Evolutionary conservation across 2,329 filamentous ascomycete species (phyloP).

Genomic region (Pyrenophora teres): DNA sequence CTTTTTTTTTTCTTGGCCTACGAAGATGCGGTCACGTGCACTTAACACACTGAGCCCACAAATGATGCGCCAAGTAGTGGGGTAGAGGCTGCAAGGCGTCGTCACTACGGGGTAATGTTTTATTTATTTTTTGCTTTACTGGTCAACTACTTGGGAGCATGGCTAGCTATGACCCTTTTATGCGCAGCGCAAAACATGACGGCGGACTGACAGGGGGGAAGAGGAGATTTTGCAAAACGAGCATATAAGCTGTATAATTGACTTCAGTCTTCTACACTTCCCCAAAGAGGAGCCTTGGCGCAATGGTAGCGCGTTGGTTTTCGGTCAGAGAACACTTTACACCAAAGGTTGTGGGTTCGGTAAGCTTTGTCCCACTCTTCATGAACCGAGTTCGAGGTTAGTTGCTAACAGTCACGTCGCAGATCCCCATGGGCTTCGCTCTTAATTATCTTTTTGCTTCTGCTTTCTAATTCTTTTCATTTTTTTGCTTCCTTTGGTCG

Average conservation of each 20-base stretch:
- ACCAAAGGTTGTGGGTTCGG: constrained; percentile 34
- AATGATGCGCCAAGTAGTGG: background rate
- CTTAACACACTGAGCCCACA: background rate
- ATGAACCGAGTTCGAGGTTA: constrained; percentile 9
- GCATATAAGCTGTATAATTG: background rate
- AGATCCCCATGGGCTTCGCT: constrained; percentile 17
- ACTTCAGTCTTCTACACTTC: constrained; percentile 10
- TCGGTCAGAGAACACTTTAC: constrained; percentile 21
- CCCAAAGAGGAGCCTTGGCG: constrained; percentile 27
- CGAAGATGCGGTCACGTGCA: background rate
- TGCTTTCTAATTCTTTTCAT: too few relatives aligned
- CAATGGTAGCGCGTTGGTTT: constrained; percentile 37
- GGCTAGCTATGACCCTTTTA: too few relatives aligned
- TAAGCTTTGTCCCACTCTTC: constrained; percentile 3
- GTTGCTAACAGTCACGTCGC: background rate
- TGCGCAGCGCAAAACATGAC: background rate
- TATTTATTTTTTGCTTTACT: background rate
- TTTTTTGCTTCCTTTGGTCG: background rate
- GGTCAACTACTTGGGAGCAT: background rate
- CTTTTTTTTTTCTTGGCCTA: background rate
- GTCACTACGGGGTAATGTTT: background rate
- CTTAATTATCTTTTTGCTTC: constrained; percentile 12
- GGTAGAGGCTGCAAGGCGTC: constrained; percentile 1
- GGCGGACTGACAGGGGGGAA: too few relatives aligned
- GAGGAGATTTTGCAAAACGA: background rate